These are phyloP conservation scores for Trypanosoma boissoni DNA, from an alignment of 208 protist species.

Conservation along the genomic window DNA sequence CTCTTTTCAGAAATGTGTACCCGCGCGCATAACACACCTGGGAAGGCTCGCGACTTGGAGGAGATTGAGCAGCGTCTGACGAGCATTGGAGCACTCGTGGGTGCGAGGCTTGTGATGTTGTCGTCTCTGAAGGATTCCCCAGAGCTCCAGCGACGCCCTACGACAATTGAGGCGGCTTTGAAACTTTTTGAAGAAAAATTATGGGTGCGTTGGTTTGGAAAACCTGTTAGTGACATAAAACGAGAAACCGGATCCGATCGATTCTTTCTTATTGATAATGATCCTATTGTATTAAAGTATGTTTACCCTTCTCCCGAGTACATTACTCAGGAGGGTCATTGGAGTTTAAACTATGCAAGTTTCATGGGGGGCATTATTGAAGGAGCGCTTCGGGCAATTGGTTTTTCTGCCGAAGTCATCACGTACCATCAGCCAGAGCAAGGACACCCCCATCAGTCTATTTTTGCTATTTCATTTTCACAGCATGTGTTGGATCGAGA, in stretches of 20 bases:
- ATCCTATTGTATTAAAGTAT: constrained; percentile 67
- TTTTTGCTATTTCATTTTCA: constrained; percentile 82
- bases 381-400: constrained; percentile 68
- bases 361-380: constrained; percentile 84
- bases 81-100: constrained; percentile 63
- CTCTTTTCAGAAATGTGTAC: constrained; percentile 84
- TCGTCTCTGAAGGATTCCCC: constrained; percentile 55
- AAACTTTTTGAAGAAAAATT: constrained; percentile 72
- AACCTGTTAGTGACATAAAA: constrained; percentile 71
- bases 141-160: constrained; percentile 50
- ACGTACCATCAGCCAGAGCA: constrained; percentile 81
- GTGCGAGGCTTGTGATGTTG: constrained; percentile 59
- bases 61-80: constrained; percentile 78
- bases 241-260: constrained; percentile 74
- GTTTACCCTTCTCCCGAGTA: constrained; percentile 77
- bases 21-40: constrained; percentile 68
- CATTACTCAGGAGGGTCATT: constrained; percentile 63
- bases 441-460: constrained; percentile 63
- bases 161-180: constrained; percentile 58
- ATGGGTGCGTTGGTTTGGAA: constrained; percentile 81
- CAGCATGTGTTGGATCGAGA: constrained; percentile 82
- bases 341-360: constrained; percentile 83
- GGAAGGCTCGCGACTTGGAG: constrained; percentile 69
- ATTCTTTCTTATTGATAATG: constrained; percentile 80
- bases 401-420: constrained; percentile 73